Conservation (phyloP, 1,284 basidiomycete species). For the Pascua guehoae region DNA sequence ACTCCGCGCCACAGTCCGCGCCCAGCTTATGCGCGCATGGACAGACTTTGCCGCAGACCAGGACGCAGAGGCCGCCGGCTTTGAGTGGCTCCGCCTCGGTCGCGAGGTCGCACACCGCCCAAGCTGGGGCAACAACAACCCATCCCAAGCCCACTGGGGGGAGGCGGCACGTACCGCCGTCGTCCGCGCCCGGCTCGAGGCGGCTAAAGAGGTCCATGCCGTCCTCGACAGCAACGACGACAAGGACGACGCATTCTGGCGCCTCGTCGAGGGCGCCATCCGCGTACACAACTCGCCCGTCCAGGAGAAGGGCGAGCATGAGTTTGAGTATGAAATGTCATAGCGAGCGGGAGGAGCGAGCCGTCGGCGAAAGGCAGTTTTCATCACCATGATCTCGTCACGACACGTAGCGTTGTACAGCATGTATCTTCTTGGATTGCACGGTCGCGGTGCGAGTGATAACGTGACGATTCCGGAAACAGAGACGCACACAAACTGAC, state of each 20-base stretch:
- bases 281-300: conserved; percentile 3
- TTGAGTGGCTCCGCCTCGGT: conserved; percentile 34
- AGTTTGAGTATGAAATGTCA: conserved; percentile 8
- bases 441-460: too few species aligned
- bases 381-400: background rate
- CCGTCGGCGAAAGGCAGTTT: too few species aligned
- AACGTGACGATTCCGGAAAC: too few species aligned
- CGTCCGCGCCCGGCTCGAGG: conserved; percentile 28
- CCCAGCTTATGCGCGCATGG: conserved; percentile 25
- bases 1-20: conserved; percentile 21
- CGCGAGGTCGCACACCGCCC: conserved; percentile 22
- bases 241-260: conserved; percentile 26
- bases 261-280: conserved; percentile 36
- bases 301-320: conserved; percentile 2
- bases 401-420: too few species aligned
- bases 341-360: background rate
- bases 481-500: too few species aligned
- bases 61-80: conserved; percentile 31
- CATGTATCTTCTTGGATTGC: too few species aligned
- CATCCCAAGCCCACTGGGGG: background rate
- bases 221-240: conserved; percentile 12
- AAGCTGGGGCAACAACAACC: background rate
- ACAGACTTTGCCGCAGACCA: conserved; percentile 7
- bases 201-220: conserved; percentile 30
- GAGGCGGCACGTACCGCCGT: background rate